Percentiles rank a stretch among this genome's conserved stretches.
Conservation (phyloP, 2,329 filamentous ascomycete species). For the Aspergillus ochraceus region DNA sequence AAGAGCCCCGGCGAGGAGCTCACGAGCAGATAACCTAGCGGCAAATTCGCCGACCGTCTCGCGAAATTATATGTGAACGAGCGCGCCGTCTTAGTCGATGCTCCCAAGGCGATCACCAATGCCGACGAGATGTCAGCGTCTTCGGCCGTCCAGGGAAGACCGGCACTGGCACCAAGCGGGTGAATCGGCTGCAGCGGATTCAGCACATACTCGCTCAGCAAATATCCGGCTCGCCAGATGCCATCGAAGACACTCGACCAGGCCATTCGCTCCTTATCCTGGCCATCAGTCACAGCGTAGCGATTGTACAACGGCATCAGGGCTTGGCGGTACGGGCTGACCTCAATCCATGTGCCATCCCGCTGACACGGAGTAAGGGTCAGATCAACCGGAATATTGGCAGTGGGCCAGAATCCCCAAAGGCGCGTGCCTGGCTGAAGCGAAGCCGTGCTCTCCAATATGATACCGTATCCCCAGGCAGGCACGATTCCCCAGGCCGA, state of each 20-base stretch:
- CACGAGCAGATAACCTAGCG: constrained; percentile 12
- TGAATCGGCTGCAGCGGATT: constrained; percentile 7
- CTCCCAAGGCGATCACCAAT: constrained; percentile 31
- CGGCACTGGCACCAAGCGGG: constrained; percentile 14
- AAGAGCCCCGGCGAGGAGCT: constrained; percentile 8
- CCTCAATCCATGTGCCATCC: constrained; percentile 36
- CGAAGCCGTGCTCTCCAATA: constrained; percentile 42
- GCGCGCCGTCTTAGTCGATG: constrained; percentile 29
- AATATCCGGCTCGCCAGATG: constrained; percentile 27
- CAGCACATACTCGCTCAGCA: constrained; percentile 36
- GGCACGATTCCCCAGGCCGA: constrained; percentile 47
- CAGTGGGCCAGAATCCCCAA: constrained; percentile 48
- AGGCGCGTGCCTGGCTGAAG: constrained; percentile 37
- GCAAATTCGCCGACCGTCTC: neutral
- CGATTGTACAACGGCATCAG: constrained; percentile 49
- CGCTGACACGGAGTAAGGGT: constrained; percentile 30
- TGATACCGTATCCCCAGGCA: constrained; percentile 50
- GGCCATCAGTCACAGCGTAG: constrained; percentile 27
- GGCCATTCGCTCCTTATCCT: constrained; percentile 14
- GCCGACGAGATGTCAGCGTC: constrained; percentile 37
- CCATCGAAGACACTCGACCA: constrained; percentile 26
- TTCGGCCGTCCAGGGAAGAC: constrained; percentile 26
- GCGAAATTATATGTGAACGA: constrained; percentile 14
- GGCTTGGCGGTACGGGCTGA: constrained; percentile 35
- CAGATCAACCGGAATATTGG: constrained; percentile 31